These are phyloP conservation scores for Phytophthora agathidicida DNA, from an alignment of 352 stramenopile genomes.

Conservation along the genomic window DNA sequence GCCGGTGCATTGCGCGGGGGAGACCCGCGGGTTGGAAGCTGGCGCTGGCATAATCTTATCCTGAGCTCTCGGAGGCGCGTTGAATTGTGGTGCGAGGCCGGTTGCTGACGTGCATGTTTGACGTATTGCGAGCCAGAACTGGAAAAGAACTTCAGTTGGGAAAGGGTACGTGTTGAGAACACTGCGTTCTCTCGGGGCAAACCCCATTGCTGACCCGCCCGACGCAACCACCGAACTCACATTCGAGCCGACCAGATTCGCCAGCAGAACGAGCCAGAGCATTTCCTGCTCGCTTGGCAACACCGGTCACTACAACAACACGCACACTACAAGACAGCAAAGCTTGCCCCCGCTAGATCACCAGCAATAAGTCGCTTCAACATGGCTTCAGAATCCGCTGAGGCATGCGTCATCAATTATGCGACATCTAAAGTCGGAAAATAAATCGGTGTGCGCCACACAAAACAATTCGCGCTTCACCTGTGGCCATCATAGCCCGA, in stretches of 20 bases:
- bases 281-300: no score
- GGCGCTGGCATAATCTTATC: constrained; percentile 2
- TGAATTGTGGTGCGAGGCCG: no score
- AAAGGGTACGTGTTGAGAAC: constrained; percentile 2
- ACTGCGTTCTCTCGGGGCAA: neutral
- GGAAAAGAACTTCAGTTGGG: neutral
- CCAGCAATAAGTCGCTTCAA: constrained; percentile 3
- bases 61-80: neutral
- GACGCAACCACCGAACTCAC: constrained; percentile 9
- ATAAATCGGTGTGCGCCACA: no score
- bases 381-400: no score
- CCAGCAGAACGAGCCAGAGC: neutral
- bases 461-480: constrained; percentile 8
- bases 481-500: constrained; percentile 8
- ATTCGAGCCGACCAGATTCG: no score
- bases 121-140: constrained; percentile 12
- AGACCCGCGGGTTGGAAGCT: constrained; percentile 19
- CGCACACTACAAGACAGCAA: no score
- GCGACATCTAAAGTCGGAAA: no score
- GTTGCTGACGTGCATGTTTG: no score
- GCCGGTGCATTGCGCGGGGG: constrained; percentile 3
- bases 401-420: no score
- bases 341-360: no score
- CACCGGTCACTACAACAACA: no score
- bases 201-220: constrained; percentile 16